Base-by-base conservation (phyloP, 768 basidiomycete species). In the Auriscalpium vulgare region DNA sequence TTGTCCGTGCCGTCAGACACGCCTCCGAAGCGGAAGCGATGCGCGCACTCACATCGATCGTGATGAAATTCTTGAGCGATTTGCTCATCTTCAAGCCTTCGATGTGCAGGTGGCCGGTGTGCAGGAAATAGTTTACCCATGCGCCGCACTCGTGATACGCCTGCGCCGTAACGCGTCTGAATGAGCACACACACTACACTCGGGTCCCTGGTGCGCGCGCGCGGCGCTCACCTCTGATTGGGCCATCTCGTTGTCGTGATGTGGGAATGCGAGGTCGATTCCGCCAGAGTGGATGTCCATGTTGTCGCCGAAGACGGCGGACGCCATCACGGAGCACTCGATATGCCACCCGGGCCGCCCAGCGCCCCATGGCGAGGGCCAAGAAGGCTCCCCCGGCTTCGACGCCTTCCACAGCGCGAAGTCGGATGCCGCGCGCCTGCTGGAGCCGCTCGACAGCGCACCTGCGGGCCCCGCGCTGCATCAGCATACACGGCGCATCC, bases 321-420 rank as follows among this genome's bases (percentile, higher is more conserved):
- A 88, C 16, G 95, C 95, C 95, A 99, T 99, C 37, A 97, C 95
- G 4, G 91, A 95, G 72, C 95, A 99, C 69, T 99, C 95, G 56
- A 99, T 98, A 69, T 99, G 95, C 95, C 95, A 99, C 14, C 95
- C 95, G 3, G 95, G 95, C 45, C 95, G 80, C n/a, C 95, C 94
- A 44, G 75, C 75, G 16, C 97, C 97, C 97, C 97, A 99, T 6
- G 92, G 88, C 10, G 94, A 97, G 0, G 87, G 83, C 95, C 97
- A 99, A 3, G 86, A 86, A 2, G 97, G 97, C 69, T 99, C 97
- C 8, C 97, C 97, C 2, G 92, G 83, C 74, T 94, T 95, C 35
- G 92, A 91, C 2, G 89, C 85, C 72, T 99, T 99, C 97, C 97
- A 99, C 11, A 99, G 75, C 5, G 97, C 97, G 70, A 99, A 99